Evolutionary conservation across 2,329 filamentous ascomycete genomes (phyloP), one percentile per base, ranked within the genome.

Genomic region (Alternaria hordeiaustralica): DNA sequence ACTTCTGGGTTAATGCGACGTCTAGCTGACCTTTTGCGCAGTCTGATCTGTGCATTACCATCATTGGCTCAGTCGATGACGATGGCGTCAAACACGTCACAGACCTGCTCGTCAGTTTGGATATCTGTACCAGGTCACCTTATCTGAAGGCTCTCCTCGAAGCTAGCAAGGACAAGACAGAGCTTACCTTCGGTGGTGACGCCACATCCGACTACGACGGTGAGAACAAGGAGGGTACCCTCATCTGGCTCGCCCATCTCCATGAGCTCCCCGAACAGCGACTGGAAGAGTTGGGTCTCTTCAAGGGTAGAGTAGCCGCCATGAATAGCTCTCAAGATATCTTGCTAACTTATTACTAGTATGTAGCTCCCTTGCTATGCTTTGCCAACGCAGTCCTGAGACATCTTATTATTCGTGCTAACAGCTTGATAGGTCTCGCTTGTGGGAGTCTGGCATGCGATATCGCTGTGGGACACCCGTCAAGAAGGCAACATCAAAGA

Each of bases 191-290:
- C 3, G 67, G 63, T 15, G 63, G 50, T 6, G 58, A 65, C 4
- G 47, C 59, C 11, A 65, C 57, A 49, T 45, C 53, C 10, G 33
- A 60, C 4, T 26, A 65, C 7, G 62, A 64, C 10, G 61, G 62
- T 10, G 55, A 66, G 23, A 56, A 65, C 33, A 64, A 55, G 13
- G 61, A 68, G 56, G 63, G 61, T 33, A 50, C 51, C 4, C 54
- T 68, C 4, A 44, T 67, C 21, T 61, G 53, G 61, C 50, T 70
- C 4, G 64, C 68, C 6, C 64, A 65, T 30, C 60, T 70, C 3
- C 68, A 68, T 18, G 53, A 44, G 4, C 64, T 70, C 1, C n/a
- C 55, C 18, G 20, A 63, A 18, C 15, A 66, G 47, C 59, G 60
- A n/a, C 58, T 67, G 58, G 11, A 44, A 33, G 58, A 67, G 25